A percentile compares a stretch with the other conserved stretches of the same genome.
phyloP scores from a whole-genome alignment of 176 grass and related monocot species.

The Triticum monococcum region DNA sequence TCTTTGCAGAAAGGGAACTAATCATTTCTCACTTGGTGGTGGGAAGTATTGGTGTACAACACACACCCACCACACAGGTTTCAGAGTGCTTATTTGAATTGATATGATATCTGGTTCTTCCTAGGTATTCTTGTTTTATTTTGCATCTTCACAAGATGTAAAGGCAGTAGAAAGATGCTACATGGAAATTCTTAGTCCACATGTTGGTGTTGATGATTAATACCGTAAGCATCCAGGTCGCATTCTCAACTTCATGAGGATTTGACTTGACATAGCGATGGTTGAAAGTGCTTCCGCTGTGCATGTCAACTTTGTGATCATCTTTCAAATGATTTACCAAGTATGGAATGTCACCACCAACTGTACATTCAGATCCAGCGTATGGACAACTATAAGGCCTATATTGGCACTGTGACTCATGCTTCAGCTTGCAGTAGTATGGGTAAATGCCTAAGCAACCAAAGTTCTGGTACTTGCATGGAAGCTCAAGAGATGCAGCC shows the following conservation, averaged over 20 bases:
- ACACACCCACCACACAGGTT: neutral
- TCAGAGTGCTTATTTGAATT: neutral
- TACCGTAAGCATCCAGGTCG: slow-evolving; percentile 71
- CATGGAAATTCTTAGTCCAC: neutral
- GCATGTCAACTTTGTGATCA: slow-evolving; percentile 69
- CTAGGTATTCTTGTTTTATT: neutral
- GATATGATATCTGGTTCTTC: neutral
- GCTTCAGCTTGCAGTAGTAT: slow-evolving; percentile 64
- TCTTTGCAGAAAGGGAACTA: slow-evolving; percentile 5
- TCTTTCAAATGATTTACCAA: slow-evolving; percentile 62
- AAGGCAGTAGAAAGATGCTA: neutral
- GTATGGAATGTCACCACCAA: slow-evolving; percentile 51
- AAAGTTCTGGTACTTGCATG: slow-evolving; percentile 52
- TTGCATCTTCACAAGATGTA: slow-evolving; percentile 1
- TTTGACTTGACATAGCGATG: slow-evolving; percentile 64
- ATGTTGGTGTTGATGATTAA: neutral
- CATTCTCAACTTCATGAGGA: slow-evolving; percentile 63
- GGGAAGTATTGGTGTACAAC: neutral
- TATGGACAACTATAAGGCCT: slow-evolving; percentile 62
- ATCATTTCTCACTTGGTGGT: neutral
- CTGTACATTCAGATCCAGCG: slow-evolving; percentile 59
- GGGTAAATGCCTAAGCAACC: slow-evolving; percentile 54
- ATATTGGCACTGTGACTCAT: slow-evolving; percentile 51
- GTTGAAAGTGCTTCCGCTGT: slow-evolving; percentile 59
- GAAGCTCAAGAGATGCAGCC: slow-evolving; percentile 62